Base-by-base conservation (phyloP, 1,284 basidiomycete species). In the Sporisorium exsertum region DNA sequence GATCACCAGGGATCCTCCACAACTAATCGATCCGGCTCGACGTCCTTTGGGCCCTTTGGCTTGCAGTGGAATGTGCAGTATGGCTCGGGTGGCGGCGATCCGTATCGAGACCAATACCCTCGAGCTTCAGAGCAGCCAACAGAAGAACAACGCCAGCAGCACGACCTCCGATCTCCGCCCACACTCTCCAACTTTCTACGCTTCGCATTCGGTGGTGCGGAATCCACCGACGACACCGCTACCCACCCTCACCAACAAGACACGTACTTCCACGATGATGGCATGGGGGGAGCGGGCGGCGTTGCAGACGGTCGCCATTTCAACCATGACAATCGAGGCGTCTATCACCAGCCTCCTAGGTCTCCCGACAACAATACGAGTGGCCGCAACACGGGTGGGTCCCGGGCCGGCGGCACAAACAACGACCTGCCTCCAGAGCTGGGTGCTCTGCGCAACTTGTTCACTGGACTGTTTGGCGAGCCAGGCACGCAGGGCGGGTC, bases 201-300 rank as follows among this genome's bases (percentile, higher is more conserved):
- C 0, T 72, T 63, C 26, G 74, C 74, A 8, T 77, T 77, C 33
- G 74, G 74, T 9, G 74, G 74, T 5, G 45, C 66, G 2, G 72
- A 65, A 3, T 42, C 58, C 24, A 49, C 61, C 18, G 49, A 53
- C 52, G 58, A 58, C 18, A n/a, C n/a, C 1, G 18, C 45, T 27
- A 40, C 51, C 35, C 42, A 24, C 9, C 55, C 35, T 4, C 32
- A 45, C 7, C 32, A 35, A 20, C 37, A 61, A 22, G 71, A 77
- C 16, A 18, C 58, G 1, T 63, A 77, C 56, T 66, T 72, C 13
- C 78, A 80, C 56, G 81, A 82, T 45, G 81, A 82, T 40, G 81
- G 81, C 16, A 82, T 82, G 80, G 81, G 81, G 3, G 81, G 80
- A 2, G 80, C 80, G 13, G 81, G 80, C 9, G 70, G 60, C 2